These are phyloP conservation scores for Leccinum aurantiacum DNA, from an alignment of 768 basidiomycete species.

Conservation along the genomic window DNA sequence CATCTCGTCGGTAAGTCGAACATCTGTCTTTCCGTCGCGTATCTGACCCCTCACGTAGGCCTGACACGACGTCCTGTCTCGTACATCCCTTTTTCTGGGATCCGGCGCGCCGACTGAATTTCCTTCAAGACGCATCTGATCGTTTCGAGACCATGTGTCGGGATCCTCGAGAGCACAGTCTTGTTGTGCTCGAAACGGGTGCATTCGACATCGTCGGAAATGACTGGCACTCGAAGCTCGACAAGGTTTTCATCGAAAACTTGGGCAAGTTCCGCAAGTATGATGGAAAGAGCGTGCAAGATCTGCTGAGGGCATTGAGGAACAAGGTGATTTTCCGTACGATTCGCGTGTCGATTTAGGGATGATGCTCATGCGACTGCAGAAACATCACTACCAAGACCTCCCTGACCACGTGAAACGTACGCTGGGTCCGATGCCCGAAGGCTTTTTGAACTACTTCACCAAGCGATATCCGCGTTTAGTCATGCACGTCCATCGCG, in stretches of 20 bases:
- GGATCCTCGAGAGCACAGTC: conserved; percentile 78
- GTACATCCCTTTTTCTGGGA: conserved; percentile 99
- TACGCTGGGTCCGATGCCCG: conserved; percentile 86
- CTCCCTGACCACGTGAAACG: conserved; percentile 88
- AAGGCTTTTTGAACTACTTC: conserved; percentile 91
- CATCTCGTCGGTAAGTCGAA: conserved; percentile 65
- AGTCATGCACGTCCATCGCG: conserved; percentile 90
- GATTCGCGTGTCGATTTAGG: background rate
- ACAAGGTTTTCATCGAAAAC: conserved; percentile 90
- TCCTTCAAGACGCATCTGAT: conserved; percentile 97
- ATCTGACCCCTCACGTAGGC: conserved; percentile 47
- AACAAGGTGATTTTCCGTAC: conserved; percentile 71
- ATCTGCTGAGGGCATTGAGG: conserved; percentile 86
- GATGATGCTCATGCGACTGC: conserved; percentile 15
- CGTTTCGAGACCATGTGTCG: conserved; percentile 97
- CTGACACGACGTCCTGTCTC: conserved; percentile 83
- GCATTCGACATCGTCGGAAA: conserved; percentile 75
- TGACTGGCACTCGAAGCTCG: conserved; percentile 87
- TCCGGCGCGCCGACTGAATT: conserved; percentile 76
- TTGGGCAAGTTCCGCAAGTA: conserved; percentile 98
- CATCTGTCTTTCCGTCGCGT: background rate
- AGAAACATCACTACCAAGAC: conserved; percentile 99
- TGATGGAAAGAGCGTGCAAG: conserved; percentile 86
- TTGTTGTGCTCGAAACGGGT: conserved; percentile 71
- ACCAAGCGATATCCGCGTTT: conserved; percentile 88